Evolutionary conservation across 176 grass and related monocot genomes (phyloP).

Genomic region (Musa troglodytarum): DNA sequence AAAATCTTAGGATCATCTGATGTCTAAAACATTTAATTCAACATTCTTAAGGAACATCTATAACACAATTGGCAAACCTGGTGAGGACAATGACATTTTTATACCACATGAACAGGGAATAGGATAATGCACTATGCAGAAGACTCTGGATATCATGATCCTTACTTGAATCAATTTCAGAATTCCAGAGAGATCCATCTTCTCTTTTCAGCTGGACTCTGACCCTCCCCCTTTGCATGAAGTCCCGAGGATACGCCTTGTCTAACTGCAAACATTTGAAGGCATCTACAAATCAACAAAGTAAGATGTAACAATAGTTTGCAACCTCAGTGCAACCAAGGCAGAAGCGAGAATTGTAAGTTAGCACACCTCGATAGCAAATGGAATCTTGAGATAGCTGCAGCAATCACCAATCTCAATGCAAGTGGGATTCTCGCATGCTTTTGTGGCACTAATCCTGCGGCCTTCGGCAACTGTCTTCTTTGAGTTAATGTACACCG

Average conservation of each 20-base stretch:
- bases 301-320: not conserved
- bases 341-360: not conserved
- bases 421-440: slow-evolving; percentile 81
- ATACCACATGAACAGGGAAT: no score
- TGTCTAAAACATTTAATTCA: not conserved
- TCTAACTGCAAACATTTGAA: slow-evolving; percentile 46
- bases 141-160: not conserved
- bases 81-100: no score
- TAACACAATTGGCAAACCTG: not conserved
- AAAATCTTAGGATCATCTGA: not conserved
- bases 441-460: slow-evolving; percentile 51
- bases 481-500: slow-evolving; percentile 94
- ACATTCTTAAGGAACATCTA: not conserved
- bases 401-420: slow-evolving; percentile 83
- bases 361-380: slow-evolving; percentile 45
- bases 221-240: slow-evolving; percentile 89
- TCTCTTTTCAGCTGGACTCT: slow-evolving; percentile 78
- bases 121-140: not conserved
- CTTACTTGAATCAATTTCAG: slow-evolving; percentile 74
- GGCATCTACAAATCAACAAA: not conserved
- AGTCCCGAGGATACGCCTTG: slow-evolving; percentile 85
- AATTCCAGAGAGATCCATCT: slow-evolving; percentile 64
- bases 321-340: not conserved
- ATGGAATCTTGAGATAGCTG: slow-evolving; percentile 70
- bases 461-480: slow-evolving; percentile 85